Evolutionary conservation across 352 stramenopile species (phyloP), one percentile per base, ranked within the genome.

Genomic region (Phytophthora megakarya): DNA sequence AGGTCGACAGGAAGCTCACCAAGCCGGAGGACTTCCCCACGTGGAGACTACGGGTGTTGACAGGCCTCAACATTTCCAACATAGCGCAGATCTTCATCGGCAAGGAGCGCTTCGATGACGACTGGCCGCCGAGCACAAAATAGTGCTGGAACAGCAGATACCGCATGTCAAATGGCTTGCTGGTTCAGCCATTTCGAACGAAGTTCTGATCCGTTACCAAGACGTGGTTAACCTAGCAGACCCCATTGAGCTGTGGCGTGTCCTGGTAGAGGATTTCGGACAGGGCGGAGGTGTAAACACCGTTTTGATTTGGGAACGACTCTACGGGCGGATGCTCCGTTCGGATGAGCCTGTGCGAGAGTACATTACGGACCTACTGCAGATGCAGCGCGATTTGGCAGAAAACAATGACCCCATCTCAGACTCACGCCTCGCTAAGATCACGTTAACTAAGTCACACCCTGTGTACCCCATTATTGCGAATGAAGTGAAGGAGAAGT

Each of bases 361-460:
- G 25, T 49, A 49, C 12, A 49, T 50, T 13, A 59, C 49, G 0
- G 38, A 50, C 12, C 25, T 50, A 0, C 15, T 59, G 25, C 26
- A n/a, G 16, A 58, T 58, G 50, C 38, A 58, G 50, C 50, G 50
- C 26, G 42, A 42, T n/a, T 8, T 56, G 11, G 48, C 48, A 18
- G 48, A 57, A 46, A 56, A 46, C 22, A 46, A 46, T 3, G 48
- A 56, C 16, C 32, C 19, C 12, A 35, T 56, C 3, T 11, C 35
- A 5, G 48, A 56, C 48, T 56, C 10, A 33, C 21, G 35, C 10
- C 11, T 56, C 8, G 49, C 25, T 9, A 5, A 37, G 39, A 16
- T 57, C 11, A 46, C 46, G 48, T 16, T 56, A 21, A 47, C 49
- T 3, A 57, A 56, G 15, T 21, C 48, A 3, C 45, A 49, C 37